These are phyloP conservation scores for Suillus paluster DNA, from an alignment of 768 basidiomycete genomes.

Conservation along the genomic window DNA sequence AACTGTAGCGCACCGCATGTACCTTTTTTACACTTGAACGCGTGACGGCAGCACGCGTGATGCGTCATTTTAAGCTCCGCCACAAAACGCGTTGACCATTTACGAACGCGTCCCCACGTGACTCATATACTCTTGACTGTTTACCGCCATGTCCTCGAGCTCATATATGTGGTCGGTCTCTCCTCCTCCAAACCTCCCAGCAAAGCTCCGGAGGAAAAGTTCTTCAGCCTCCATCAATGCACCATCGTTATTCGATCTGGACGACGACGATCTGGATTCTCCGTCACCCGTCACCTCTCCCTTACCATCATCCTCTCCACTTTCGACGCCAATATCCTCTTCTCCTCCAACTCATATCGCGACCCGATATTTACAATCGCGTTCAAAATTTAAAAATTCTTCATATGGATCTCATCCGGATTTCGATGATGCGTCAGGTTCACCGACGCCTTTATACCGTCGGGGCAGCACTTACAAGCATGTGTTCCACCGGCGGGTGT, in stretches of 20 bases:
- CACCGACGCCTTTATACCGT: constrained; percentile 12
- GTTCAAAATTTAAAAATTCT: background rate
- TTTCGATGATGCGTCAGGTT: background rate
- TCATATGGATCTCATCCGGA: too few relatives aligned
- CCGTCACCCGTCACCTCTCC: constrained; percentile 22
- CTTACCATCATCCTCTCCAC: constrained; percentile 23
- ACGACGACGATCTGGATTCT: background rate
- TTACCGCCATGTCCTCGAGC: constrained; percentile 35
- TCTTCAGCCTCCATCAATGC: constrained; percentile 21
- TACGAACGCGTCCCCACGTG: constrained; percentile 28
- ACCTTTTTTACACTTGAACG: too few relatives aligned
- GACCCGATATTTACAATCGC: background rate
- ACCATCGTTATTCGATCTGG: constrained; percentile 7
- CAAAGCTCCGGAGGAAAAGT: constrained; percentile 26
- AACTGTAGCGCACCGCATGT: too few relatives aligned
- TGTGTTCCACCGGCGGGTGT: background rate
- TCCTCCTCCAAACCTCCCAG: constrained; percentile 21
- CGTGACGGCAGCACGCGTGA: background rate
- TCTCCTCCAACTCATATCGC: background rate
- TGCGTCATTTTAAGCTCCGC: constrained; percentile 33
- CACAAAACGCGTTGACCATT: constrained; percentile 38
- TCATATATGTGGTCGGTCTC: constrained; percentile 10
- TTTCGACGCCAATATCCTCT: constrained; percentile 18
- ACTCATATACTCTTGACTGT: constrained; percentile 31
- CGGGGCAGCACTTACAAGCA: constrained; percentile 1